Percentiles rank a stretch among this genome's conserved stretches.
These are phyloP conservation scores for Aspergillus fijiensis DNA, from an alignment of 2,329 filamentous ascomycete species.

Conservation along the genomic window DNA sequence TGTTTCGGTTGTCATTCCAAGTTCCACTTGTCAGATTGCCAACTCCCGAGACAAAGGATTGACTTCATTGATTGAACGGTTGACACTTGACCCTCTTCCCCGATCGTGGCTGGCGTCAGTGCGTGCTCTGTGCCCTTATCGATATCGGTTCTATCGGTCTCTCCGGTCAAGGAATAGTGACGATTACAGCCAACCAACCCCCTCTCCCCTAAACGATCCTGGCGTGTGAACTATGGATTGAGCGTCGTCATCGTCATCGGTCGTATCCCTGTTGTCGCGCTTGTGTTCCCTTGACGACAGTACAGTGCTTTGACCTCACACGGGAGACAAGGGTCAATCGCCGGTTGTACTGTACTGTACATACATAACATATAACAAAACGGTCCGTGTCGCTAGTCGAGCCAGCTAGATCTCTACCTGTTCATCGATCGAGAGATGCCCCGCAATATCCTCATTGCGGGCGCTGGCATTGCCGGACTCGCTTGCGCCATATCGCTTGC, in stretches of 20 bases:
- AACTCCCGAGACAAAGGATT: background rate
- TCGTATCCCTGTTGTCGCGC: background rate
- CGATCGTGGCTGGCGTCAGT: background rate
- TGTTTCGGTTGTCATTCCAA: background rate
- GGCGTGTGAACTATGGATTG: background rate
- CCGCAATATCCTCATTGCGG: constrained; percentile 23
- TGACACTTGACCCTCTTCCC: background rate
- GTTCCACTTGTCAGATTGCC: background rate
- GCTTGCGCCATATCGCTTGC: constrained; percentile 21
- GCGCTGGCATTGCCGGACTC: constrained; percentile 25
- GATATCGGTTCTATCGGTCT: background rate
- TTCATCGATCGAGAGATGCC: constrained; percentile 5
- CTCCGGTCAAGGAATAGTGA: background rate
- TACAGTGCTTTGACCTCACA: background rate
- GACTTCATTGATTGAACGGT: no score
- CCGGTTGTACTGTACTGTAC: background rate
- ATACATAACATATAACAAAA: background rate
- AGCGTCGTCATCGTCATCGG: background rate
- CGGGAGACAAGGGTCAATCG: background rate
- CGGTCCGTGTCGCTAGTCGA: background rate
- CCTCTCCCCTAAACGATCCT: background rate
- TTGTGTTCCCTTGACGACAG: background rate
- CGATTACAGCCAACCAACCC: background rate
- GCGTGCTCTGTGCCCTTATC: background rate
- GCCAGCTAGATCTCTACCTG: background rate